phyloP scores from a whole-genome alignment of 805 yeast species.

The Candida oleophila region DNA sequence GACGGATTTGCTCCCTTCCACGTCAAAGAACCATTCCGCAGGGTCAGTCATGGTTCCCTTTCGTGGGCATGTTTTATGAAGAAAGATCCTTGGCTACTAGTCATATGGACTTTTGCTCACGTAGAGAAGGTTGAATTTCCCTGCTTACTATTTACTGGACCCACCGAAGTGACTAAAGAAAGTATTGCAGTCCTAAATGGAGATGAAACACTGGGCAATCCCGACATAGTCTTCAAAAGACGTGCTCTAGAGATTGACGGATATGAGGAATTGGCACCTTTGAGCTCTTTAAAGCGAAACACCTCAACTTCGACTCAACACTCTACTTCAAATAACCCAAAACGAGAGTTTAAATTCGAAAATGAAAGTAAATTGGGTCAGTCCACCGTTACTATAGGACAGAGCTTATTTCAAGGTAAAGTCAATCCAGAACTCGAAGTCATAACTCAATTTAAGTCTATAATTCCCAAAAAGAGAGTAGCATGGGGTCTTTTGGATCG shows the following conservation, averaged over 20 bases:
- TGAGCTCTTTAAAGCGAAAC: background rate
- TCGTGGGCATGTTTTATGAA: constrained; percentile 43
- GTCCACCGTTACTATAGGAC: constrained; percentile 5
- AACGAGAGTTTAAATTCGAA: background rate
- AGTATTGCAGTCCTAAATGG: background rate
- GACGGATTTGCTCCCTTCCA: constrained; percentile 42
- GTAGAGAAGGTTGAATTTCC: background rate
- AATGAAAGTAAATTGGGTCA: background rate
- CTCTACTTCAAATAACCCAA: background rate
- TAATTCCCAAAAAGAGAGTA: constrained; percentile 23
- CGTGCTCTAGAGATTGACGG: constrained; percentile 12
- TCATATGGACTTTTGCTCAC: constrained; percentile 6
- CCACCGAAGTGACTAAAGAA: background rate
- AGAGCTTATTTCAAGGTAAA: constrained; percentile 8
- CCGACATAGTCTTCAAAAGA: constrained; percentile 12
- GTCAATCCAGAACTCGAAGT: constrained; percentile 15
- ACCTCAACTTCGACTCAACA: background rate
- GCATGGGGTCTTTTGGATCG: constrained; percentile 25
- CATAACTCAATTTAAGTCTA: constrained; percentile 15
- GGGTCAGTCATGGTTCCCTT: constrained; percentile 50
- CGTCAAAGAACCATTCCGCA: constrained; percentile 27
- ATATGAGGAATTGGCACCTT: constrained; percentile 11
- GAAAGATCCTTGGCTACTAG: constrained; percentile 34
- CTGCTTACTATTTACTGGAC: background rate
- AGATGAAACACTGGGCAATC: background rate